Base-by-base conservation (phyloP, 768 basidiomycete species). In the Phylloporus rhodoxanthus region DNA sequence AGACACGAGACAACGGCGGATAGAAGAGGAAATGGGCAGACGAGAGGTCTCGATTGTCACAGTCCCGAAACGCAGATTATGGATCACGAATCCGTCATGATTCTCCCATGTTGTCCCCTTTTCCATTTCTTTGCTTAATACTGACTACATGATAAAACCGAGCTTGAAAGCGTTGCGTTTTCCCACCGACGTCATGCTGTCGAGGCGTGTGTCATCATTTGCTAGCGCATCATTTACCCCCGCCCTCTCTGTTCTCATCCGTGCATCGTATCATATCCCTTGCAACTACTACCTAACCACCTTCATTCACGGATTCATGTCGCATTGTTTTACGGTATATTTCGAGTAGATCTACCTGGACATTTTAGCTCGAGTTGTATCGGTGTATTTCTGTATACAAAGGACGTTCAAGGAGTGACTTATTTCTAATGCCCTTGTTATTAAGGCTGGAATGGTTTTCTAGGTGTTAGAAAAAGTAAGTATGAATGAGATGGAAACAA, bases 11-110 rank as follows among this genome's bases (percentile, higher is more conserved):
- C 87, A 89, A 63, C 75, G 80, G 51, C 73, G 79, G 57, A 88
- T 90, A 29, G 89, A 91, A 62, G 82, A 85, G 50, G 88, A 91
- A 66, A 87, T 91, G 77, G 80, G 75, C 33, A 74, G 87, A 56
- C 78, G 89, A 43, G 87, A 91, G 55, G 87, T 91, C 26, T 85
- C 85, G n/a, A 87, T 91, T 59, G 79, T 91, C 53, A 75, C 81
- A 37, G 77, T 82, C 11, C 89, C 89, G 17, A 83, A 80, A 62
- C 85, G 87, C 56, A 81, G 78, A 60, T 68, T 91, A 48, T 81
- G 81, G 75, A 77, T 91, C 42, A 76, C 79, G 45, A 91, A 91
- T 66, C 86, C 85, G 13, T 70, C 72, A 60, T 73, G 59, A 67
- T 55, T 44, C 20, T 28, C 19, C 40, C 42, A 26, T 54, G 26